Percentiles rank a stretch among this genome's conserved stretches.
Conservation (phyloP, 2,329 filamentous ascomycete genomes). For the Paecilomyces formosus region DNA sequence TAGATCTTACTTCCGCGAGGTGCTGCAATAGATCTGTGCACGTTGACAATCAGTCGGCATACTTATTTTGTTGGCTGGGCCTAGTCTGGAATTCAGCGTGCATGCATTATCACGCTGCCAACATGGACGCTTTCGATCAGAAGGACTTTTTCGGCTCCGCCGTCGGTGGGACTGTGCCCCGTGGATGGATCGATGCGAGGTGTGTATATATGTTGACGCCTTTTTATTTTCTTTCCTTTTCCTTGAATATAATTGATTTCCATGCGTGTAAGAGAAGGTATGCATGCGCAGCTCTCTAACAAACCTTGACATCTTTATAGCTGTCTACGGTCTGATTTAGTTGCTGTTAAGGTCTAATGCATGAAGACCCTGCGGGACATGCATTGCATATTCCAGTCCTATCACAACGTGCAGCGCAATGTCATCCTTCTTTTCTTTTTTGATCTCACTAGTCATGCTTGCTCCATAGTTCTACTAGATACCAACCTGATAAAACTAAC, state of each 20-base stretch:
- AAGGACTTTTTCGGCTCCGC: conserved; percentile 28
- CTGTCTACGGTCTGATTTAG: background rate
- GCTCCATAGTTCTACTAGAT: background rate
- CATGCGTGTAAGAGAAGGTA: no score
- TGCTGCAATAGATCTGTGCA: background rate
- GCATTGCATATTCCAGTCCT: background rate
- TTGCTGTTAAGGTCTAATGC: background rate
- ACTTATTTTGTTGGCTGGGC: background rate
- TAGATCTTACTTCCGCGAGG: background rate
- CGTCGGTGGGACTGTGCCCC: conserved; percentile 24
- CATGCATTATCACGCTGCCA: background rate
- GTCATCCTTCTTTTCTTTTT: background rate
- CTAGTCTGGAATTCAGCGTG: background rate
- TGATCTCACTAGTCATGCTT: background rate
- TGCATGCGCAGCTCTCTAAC: background rate
- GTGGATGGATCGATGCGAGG: conserved; percentile 31
- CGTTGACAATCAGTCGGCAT: background rate
- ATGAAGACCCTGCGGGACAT: background rate
- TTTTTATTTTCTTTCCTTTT: background rate
- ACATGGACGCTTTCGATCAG: conserved; percentile 17
- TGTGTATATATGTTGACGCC: conserved; percentile 8
- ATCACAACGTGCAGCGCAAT: background rate
- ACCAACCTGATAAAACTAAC: background rate
- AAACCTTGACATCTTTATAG: background rate
- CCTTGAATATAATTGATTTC: background rate